Conservation (phyloP, 129 eudicot genomes). For the Pulicaria dysenterica region DNA sequence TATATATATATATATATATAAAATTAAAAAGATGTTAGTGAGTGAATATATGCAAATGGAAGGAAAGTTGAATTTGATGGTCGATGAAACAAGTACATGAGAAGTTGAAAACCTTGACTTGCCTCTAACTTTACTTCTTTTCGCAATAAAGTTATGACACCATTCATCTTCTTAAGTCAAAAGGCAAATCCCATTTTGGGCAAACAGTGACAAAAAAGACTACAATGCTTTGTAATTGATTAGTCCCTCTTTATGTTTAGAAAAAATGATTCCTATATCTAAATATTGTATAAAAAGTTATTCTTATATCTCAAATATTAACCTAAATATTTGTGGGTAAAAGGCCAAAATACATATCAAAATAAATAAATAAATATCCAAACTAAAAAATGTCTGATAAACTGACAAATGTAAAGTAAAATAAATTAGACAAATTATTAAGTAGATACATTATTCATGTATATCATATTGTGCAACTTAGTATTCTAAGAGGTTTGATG, state of each 20-base stretch:
- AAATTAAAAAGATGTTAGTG: not conserved
- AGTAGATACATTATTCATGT: no score
- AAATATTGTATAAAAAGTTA: no score
- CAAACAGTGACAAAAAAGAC: slow-evolving; percentile 6
- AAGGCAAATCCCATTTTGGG: not conserved
- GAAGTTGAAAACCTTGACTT: slow-evolving; percentile 27
- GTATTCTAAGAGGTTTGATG: no score
- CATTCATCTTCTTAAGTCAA: slow-evolving; percentile 16
- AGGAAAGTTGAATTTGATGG: slow-evolving; percentile 11
- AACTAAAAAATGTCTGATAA: no score
- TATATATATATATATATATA: no score
- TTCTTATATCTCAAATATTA: no score
- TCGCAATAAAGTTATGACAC: slow-evolving; percentile 15
- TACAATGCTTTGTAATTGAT: not conserved
- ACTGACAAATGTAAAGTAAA: no score
- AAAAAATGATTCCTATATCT: not conserved
- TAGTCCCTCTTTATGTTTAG: not conserved
- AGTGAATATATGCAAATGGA: slow-evolving; percentile 20
- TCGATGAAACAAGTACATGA: slow-evolving; percentile 20
- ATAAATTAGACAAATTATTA: no score
- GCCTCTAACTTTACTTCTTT: slow-evolving; percentile 17
- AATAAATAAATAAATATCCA: no score
- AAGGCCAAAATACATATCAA: no score
- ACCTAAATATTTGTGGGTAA: no score
- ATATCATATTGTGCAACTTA: no score